Conservation (phyloP, 2,329 filamentous ascomycete genomes). For the Alternaria tenuissima region DNA sequence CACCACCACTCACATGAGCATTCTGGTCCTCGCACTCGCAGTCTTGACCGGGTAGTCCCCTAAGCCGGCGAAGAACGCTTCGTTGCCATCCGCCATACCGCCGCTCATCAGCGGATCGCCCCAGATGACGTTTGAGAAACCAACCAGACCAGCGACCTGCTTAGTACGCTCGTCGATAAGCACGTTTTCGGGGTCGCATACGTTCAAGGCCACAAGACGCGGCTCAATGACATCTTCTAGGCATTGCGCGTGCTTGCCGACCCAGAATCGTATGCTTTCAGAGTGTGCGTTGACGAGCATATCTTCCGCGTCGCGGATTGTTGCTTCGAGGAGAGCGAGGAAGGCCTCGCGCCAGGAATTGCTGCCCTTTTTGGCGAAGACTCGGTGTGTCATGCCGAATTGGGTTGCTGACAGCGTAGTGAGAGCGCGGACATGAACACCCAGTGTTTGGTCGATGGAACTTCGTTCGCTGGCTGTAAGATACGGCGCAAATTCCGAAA, state of each 20-base stretch:
- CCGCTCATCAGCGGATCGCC: slow-evolving; percentile 65
- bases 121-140: slow-evolving; percentile 64
- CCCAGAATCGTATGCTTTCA: slow-evolving; percentile 60
- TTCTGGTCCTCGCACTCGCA: slow-evolving; percentile 45
- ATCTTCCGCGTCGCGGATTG: slow-evolving; percentile 66
- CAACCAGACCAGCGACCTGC: slow-evolving; percentile 60
- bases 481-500: slow-evolving; percentile 41
- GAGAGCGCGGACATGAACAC: slow-evolving; percentile 53
- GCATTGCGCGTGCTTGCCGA: slow-evolving; percentile 54
- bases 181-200: slow-evolving; percentile 60
- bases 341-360: slow-evolving; percentile 65
- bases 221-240: slow-evolving; percentile 62
- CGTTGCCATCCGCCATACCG: slow-evolving; percentile 50
- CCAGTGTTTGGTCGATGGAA: slow-evolving; percentile 52
- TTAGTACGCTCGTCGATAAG: slow-evolving; percentile 60
- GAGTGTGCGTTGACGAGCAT: slow-evolving; percentile 66
- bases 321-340: slow-evolving; percentile 59
- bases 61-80: slow-evolving; percentile 55
- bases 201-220: slow-evolving; percentile 60
- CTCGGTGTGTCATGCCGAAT: slow-evolving; percentile 61
- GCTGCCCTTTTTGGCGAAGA: slow-evolving; percentile 56
- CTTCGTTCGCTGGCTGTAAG: slow-evolving; percentile 49
- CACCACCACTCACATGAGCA: slow-evolving; percentile 52
- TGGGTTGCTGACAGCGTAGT: slow-evolving; percentile 56
- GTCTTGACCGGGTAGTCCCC: slow-evolving; percentile 48